These are phyloP conservation scores for Nitzschia palea DNA, from an alignment of 108 stramenopile genomes.

Conservation along the genomic window DNA sequence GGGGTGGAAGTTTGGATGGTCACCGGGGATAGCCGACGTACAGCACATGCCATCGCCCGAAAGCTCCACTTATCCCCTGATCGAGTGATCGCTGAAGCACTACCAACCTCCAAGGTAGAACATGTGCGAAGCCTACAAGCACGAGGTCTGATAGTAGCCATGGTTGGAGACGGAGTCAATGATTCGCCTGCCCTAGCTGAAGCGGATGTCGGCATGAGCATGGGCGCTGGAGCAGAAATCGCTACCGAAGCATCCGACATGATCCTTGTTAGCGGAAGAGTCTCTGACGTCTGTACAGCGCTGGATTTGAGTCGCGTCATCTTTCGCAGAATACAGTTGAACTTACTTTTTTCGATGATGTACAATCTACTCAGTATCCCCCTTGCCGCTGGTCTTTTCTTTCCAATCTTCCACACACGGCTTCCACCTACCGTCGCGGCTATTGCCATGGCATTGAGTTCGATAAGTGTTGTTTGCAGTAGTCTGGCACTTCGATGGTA, in stretches of 20 bases:
- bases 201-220: slow-evolving; percentile 94
- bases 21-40: slow-evolving; percentile 92
- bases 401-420: slow-evolving; percentile 77
- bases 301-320: slow-evolving; percentile 87
- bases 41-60: slow-evolving; percentile 85
- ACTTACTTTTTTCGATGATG: slow-evolving; percentile 90
- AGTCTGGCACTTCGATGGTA: slow-evolving; percentile 74
- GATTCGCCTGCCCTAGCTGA: slow-evolving; percentile 94
- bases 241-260: slow-evolving; percentile 96
- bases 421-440: slow-evolving; percentile 94
- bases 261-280: slow-evolving; percentile 86
- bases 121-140: slow-evolving; percentile 67
- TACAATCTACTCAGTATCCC: slow-evolving; percentile 97
- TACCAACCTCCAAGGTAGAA: slow-evolving; percentile 83
- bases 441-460: slow-evolving; percentile 91
- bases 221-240: slow-evolving; percentile 95
- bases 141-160: slow-evolving; percentile 73
- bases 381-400: slow-evolving; percentile 93
- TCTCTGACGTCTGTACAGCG: slow-evolving; percentile 87
- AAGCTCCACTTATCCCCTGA: slow-evolving; percentile 66
- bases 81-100: slow-evolving; percentile 83
- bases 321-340: slow-evolving; percentile 88
- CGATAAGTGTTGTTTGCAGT: slow-evolving; percentile 86
- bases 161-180: slow-evolving; percentile 99
- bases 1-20: slow-evolving; percentile 96